Evolutionary conservation across 1,284 basidiomycete species (phyloP), one percentile per base, ranked within the genome.

Genomic region (Ganoderma resinaceum): DNA sequence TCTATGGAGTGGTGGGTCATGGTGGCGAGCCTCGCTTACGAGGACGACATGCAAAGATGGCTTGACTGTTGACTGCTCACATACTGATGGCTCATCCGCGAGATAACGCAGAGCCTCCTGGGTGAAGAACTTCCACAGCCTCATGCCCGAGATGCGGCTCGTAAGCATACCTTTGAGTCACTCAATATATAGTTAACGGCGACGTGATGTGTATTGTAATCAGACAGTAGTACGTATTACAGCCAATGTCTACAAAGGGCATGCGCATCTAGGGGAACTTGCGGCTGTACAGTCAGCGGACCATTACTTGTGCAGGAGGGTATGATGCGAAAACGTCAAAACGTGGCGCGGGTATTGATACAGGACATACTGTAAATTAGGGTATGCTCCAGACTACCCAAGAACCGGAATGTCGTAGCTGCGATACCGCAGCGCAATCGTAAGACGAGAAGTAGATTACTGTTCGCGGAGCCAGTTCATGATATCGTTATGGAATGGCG

Each of bases 391-490:
- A 23, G 29, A 16, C 11, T 35, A 53, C 16, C 35, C 20, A 18
- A 20, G 62, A 7, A 55, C 55, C 66, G 49, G 31, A 23, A 38
- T 31, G 18, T 23, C 49, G 43, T 66, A 23, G 37, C 33, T 26
- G 58, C 26, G 33, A 23, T 40, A 42, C 23, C 58, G 29, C 31
- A 57, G 16, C n/a, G 43, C 40, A 12, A 43, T 42, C 52, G n/a
- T 58, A 20, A 40, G 29, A 20, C 29, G 20, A 33, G 29, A 55
- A 55, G 6, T 29, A 8, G 29, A 11, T 59, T 63, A 69, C 35
- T 71, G 65, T 63, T 80, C 77, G n/a, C 75, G 76, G 58, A 94
- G 80, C 90, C 93, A 96, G 66, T 82, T 82, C 66, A 94, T 80
- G 65, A 96, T 88, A 74, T 86, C 81, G 29, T 83, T 79, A 74